A percentile compares a stretch with the other conserved stretches of the same genome.
phyloP scores from a whole-genome alignment of 176 grass and related monocot species.

The Aegilops tauschii region DNA sequence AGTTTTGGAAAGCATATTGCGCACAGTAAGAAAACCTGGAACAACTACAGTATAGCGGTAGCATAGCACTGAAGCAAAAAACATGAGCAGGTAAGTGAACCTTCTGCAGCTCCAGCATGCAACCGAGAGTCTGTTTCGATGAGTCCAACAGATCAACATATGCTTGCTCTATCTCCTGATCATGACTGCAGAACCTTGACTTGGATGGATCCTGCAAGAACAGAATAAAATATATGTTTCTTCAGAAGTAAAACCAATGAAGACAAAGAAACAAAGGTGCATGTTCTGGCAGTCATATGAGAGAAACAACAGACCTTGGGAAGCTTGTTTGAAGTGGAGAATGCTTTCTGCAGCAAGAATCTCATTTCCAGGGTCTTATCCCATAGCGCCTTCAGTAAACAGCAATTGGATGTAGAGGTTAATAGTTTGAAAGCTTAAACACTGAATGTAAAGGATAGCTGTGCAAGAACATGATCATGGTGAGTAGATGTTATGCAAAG shows the following conservation, averaged over 20 bases:
- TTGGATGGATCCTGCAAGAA: slow-evolving; percentile 65
- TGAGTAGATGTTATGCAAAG: background rate
- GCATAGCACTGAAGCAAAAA: background rate
- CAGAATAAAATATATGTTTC: background rate
- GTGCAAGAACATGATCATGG: background rate
- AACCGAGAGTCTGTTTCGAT: slow-evolving; percentile 58
- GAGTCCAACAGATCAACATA: slow-evolving; percentile 64
- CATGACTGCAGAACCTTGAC: slow-evolving; percentile 58
- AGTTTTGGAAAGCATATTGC: slow-evolving; percentile 2
- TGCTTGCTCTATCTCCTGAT: slow-evolving; percentile 54
- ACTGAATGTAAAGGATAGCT: background rate
- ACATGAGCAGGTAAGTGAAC: slow-evolving; percentile 30
- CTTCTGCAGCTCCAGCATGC: slow-evolving; percentile 85
- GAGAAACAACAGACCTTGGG: slow-evolving; percentile 51
- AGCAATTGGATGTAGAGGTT: slow-evolving; percentile 1
- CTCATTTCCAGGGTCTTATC: slow-evolving; percentile 81
- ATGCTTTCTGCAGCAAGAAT: slow-evolving; percentile 82
- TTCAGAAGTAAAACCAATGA: background rate
- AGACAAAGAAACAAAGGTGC: background rate
- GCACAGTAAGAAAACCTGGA: slow-evolving; percentile 13
- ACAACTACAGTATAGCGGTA: background rate
- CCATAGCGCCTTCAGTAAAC: slow-evolving; percentile 60
- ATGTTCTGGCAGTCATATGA: background rate
- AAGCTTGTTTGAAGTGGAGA: slow-evolving; percentile 87
- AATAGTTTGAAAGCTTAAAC: background rate